Base-by-base conservation (phyloP, 331 rosid species). In the Acacia concinna region DNA sequence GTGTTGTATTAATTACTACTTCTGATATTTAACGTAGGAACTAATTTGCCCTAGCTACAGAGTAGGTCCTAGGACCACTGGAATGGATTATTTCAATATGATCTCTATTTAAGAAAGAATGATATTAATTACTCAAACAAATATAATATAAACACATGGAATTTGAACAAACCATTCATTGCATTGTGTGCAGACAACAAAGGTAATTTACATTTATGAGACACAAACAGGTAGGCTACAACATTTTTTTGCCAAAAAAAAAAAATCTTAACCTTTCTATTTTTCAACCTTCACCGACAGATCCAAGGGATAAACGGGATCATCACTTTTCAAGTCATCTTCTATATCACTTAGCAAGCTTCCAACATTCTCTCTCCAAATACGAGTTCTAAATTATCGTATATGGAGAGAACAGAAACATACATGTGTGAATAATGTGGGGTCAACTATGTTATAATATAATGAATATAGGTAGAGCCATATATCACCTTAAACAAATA, bases 121-220 rank as follows among this genome's bases (percentile, higher is more conserved):
- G n/a, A n/a, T n/a, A 11, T 6, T 54, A 54, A 21, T 21, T 23
- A 21, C 31, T 56, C n/a, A 21, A 56, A 56, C 63, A 9, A 54
- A 56, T 52, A 54, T n/a, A 7, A 27, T 4, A 59, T 59, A 31
- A 30, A 30, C 40, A 63, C 23, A 31, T 2, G 21, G 15, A 15
- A 17, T 31, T 25, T 38, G 2, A 41, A 14, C 74, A 69, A 43
- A 27, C 35, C 56, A 23, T 68, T 40, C n/a, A 40, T 38, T 40
- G 21, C 43, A 40, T 43, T 40, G 12, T 68, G 23, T 31, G 76
- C 82, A 85, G 71, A 79, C 71, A 25, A 84, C 38, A 72, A 86
- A 83, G 65, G 47, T 85, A 51, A 80, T 86, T 76, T 86, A 77
- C 87, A 83, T 44, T 86, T 86, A 37, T 28, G 65, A 73, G 77